A percentile compares a stretch with the other conserved stretches of the same genome.
phyloP scores from a whole-genome alignment of 306 rosid species.

The Hylodesmum podocarpum region DNA sequence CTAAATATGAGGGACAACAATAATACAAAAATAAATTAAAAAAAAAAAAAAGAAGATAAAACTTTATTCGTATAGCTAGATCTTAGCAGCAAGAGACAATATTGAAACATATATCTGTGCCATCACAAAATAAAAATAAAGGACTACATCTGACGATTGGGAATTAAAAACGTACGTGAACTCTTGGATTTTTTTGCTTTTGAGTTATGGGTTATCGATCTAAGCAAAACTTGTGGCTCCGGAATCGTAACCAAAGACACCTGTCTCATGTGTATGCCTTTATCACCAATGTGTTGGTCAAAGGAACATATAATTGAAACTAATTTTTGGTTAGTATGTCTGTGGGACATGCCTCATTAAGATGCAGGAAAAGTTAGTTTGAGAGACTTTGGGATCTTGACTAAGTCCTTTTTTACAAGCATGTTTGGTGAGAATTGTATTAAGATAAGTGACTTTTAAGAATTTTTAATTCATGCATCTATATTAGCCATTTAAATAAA shows the following conservation, averaged over 20 bases:
- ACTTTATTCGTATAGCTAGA: slow-evolving; percentile 10
- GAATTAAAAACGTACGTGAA: neutral
- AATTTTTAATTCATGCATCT: neutral
- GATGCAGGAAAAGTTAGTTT: slow-evolving; percentile 18
- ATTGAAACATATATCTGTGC: slow-evolving; percentile 12
- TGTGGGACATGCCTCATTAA: slow-evolving; percentile 30
- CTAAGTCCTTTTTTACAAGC: neutral
- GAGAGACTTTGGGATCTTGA: slow-evolving; percentile 16
- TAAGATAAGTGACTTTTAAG: neutral
- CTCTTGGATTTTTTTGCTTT: slow-evolving; percentile 14
- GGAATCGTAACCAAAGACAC: neutral
- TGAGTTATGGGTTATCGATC: neutral
- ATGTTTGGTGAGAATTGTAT: neutral
- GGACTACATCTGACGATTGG: neutral
- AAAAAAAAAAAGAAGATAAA: neutral
- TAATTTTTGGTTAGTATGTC: slow-evolving; percentile 12
- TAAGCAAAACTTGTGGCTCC: neutral
- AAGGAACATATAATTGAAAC: slow-evolving; percentile 15
- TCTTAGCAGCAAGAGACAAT: slow-evolving; percentile 25
- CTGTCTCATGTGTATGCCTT: neutral
- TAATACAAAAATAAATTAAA: neutral
- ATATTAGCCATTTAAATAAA: neutral
- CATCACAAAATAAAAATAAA: neutral
- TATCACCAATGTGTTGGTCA: slow-evolving; percentile 20
- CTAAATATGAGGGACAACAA: neutral